Base-by-base conservation (phyloP, 257 asterid genomes). In the Eustoma russellianum region DNA sequence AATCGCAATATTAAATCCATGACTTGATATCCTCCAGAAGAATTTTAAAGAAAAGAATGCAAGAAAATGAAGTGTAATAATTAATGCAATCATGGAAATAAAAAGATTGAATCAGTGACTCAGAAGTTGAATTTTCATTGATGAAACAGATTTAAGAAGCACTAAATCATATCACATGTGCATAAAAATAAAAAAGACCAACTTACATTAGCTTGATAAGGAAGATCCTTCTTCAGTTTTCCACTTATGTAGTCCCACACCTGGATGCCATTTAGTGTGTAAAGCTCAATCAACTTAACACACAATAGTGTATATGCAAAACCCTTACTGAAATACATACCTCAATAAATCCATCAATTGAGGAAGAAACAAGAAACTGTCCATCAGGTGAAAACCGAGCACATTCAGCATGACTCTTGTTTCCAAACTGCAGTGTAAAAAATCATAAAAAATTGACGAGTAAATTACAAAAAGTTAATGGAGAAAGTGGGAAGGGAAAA, bases 201-300 rank as follows among this genome's bases (percentile, higher is more conserved):
- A 74, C 96, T 75, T 69, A 87, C 98, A 65, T 91, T 96, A 72
- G 97, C 95, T 75, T 91, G 98, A 74, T 91, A 91, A 59, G 85
- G 97, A 63, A 91, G 97, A 82, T 91, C 98, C 79, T 91, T 91
- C 78, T 91, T 87, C 68, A 88, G 76, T 64, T 91, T 91, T 57
- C 97, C 97, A 69, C 95, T 91, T 65, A 87, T 72, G 62, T 91
- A 85, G 67, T 91, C 98, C 98, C 98, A 91, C 40, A 91, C 98
- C 98, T 91, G 69, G 59, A 57, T 53, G 35, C 48, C 56, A n/a
- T n/a, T n/a, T n/a, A n/a, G n/a, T n/a, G n/a, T n/a, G n/a, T n/a
- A n/a, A n/a, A 67, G 54, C 73, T 73, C 66, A 61, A 24, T n/a
- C 38, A 56, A 24, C 33, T 6, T 52, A 46, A 54, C 33, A 30